Conservation (phyloP, 2,329 filamentous ascomycete species). For the Pseudovirgaria hyperparasitica region DNA sequence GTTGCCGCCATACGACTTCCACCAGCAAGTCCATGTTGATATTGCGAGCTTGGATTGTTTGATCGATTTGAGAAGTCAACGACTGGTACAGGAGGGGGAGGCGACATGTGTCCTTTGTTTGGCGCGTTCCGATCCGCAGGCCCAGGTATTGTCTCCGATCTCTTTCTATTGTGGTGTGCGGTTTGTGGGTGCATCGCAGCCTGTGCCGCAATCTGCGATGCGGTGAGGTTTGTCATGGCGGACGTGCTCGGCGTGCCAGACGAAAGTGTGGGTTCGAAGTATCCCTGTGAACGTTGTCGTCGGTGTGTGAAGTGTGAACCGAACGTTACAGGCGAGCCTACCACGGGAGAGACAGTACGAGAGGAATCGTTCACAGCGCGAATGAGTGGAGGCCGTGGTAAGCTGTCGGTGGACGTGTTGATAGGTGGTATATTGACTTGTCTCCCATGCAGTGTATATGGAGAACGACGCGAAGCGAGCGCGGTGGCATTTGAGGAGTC, state of each 20-base stretch:
- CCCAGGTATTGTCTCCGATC: slow-evolving; percentile 61
- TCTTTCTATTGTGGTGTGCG: slow-evolving; percentile 44
- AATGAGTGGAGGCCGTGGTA: slow-evolving; percentile 12
- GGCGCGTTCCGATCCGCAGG: slow-evolving; percentile 21
- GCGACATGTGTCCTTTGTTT: slow-evolving; percentile 20
- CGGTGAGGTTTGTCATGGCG: slow-evolving; percentile 30
- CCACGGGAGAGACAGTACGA: slow-evolving; percentile 30
- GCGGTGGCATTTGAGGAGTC: slow-evolving; percentile 27
- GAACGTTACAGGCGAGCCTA: slow-evolving; percentile 24
- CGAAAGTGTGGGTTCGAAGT: slow-evolving; percentile 62
- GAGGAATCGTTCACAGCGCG: slow-evolving; percentile 13
- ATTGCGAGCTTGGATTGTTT: slow-evolving; percentile 30
- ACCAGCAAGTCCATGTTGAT: slow-evolving; percentile 50
- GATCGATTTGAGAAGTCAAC: slow-evolving; percentile 29
- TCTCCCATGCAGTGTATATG: slow-evolving; percentile 19
- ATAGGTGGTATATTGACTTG: slow-evolving; percentile 14
- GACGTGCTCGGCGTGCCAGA: slow-evolving; percentile 42
- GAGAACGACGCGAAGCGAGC: slow-evolving; percentile 22
- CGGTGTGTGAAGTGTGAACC: slow-evolving; percentile 36
- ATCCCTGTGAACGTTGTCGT: slow-evolving; percentile 61
- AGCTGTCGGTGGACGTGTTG: slow-evolving; percentile 23
- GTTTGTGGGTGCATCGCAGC: slow-evolving; percentile 59
- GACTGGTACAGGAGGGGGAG: slow-evolving; percentile 40
- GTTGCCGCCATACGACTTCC: slow-evolving; percentile 53
- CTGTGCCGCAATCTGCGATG: slow-evolving; percentile 72